Conservation (phyloP, 148 eudicot genomes). For the Rhododendron griersonianum region DNA sequence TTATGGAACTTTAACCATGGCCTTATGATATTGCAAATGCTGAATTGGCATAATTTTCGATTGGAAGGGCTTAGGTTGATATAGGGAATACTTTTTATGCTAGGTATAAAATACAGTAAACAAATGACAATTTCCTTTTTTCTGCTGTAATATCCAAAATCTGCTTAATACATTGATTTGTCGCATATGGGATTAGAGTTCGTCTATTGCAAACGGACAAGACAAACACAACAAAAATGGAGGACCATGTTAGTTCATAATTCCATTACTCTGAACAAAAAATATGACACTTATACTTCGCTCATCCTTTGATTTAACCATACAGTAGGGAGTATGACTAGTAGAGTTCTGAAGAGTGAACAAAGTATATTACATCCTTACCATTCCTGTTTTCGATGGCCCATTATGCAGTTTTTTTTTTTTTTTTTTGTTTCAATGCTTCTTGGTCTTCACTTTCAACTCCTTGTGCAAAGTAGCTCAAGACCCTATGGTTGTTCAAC, state of each 20-base stretch:
- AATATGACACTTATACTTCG: not conserved
- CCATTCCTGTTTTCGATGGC: too few species aligned
- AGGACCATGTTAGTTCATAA: not conserved
- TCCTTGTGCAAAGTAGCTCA: too few species aligned
- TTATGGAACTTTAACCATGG: too few species aligned
- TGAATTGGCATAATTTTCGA: not conserved
- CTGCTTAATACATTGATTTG: not conserved
- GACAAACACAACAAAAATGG: not conserved
- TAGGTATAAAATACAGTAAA: not conserved
- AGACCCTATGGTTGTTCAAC: too few species aligned
- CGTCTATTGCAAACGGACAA: not conserved
- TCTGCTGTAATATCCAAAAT: not conserved
- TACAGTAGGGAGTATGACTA: not conserved
- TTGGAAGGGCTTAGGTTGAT: not conserved
- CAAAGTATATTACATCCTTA: too few species aligned
- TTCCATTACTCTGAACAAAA: not conserved
- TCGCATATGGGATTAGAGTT: not conserved
- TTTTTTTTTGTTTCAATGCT: too few species aligned
- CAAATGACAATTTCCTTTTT: not conserved
- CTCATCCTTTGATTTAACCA: not conserved
- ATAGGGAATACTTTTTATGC: not conserved
- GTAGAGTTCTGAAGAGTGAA: too few species aligned
- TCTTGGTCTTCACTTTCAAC: too few species aligned
- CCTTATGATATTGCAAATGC: not conserved
- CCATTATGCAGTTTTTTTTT: too few species aligned